Conservation (phyloP, 2,329 filamentous ascomycete species). For the Calycina herbarum region DNA sequence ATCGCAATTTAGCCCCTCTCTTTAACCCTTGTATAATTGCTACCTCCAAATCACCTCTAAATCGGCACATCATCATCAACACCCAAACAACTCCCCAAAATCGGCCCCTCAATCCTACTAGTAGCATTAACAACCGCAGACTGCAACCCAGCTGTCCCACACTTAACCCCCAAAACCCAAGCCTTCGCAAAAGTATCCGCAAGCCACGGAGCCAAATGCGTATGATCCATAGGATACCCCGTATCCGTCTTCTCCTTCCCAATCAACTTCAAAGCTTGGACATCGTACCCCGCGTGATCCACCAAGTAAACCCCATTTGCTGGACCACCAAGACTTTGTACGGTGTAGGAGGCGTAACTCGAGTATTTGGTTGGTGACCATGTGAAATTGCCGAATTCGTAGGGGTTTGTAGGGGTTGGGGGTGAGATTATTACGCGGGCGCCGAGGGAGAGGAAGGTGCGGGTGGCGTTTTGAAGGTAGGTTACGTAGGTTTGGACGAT, state of each 20-base stretch:
- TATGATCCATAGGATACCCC: conserved; percentile 57
- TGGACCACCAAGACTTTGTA: conserved; percentile 25
- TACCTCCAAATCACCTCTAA: neutral
- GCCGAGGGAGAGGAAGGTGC: conserved; percentile 48
- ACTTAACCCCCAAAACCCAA: conserved; percentile 41
- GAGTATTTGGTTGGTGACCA: conserved; percentile 54
- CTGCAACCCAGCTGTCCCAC: conserved; percentile 21
- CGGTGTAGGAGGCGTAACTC: conserved; percentile 42
- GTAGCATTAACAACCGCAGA: conserved; percentile 25
- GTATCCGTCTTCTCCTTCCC: conserved; percentile 48
- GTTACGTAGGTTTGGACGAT: conserved; percentile 29
- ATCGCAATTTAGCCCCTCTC: neutral
- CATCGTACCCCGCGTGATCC: conserved; percentile 26
- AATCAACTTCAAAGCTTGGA: conserved; percentile 34
- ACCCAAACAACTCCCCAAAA: conserved; percentile 23
- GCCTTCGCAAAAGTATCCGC: conserved; percentile 54
- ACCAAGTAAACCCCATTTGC: conserved; percentile 27
- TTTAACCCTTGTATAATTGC: neutral
- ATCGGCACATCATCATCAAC: conserved; percentile 25
- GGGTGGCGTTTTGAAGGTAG: conserved; percentile 26
- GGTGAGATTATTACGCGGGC: conserved; percentile 58
- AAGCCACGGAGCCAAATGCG: conserved; percentile 55
- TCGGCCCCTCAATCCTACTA: conserved; percentile 20
- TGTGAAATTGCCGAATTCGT: conserved; percentile 53
- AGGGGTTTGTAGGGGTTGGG: conserved; percentile 63